phyloP scores from a whole-genome alignment of 1,284 basidiomycete genomes.

The Naganishia liquefaciens region DNA sequence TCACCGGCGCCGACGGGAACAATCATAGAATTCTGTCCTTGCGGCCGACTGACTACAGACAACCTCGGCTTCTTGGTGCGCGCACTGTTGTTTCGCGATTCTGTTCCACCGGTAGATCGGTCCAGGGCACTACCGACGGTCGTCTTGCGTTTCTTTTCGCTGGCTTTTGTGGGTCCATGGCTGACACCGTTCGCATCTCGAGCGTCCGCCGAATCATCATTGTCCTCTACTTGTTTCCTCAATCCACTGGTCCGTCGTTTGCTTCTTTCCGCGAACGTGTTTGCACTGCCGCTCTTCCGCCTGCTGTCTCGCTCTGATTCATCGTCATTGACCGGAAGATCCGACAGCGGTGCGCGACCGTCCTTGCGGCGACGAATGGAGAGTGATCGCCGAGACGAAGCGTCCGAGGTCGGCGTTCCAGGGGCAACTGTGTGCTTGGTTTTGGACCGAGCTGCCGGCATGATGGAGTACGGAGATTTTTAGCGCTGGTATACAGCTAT shows the following conservation, averaged over 20 bases:
- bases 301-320: constrained; percentile 12
- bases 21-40: constrained; percentile 26
- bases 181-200: background rate
- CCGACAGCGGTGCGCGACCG: constrained; percentile 3
- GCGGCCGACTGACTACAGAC: constrained; percentile 19
- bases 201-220: constrained; percentile 4
- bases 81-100: constrained; percentile 15
- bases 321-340: constrained; percentile 18
- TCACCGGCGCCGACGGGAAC: constrained; percentile 18
- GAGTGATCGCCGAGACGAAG: constrained; percentile 12
- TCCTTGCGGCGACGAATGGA: constrained; percentile 6
- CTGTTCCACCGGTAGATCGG: constrained; percentile 3
- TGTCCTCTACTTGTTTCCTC: constrained; percentile 21
- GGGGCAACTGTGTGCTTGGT: constrained; percentile 1
- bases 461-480: background rate
- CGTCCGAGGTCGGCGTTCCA: constrained; percentile 15
- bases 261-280: constrained; percentile 23
- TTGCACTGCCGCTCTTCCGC: constrained; percentile 7
- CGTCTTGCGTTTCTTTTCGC: constrained; percentile 10
- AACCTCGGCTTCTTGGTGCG: constrained; percentile 23
- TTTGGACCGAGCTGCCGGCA: constrained; percentile 15
- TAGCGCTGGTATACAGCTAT: background rate
- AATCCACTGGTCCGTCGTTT: constrained; percentile 20
- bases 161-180: background rate
- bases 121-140: constrained; percentile 3